Percentiles rank a stretch among this genome's conserved stretches.
Conservation (phyloP, 495 filamentous ascomycete species). For the Penicillium manginii region DNA sequence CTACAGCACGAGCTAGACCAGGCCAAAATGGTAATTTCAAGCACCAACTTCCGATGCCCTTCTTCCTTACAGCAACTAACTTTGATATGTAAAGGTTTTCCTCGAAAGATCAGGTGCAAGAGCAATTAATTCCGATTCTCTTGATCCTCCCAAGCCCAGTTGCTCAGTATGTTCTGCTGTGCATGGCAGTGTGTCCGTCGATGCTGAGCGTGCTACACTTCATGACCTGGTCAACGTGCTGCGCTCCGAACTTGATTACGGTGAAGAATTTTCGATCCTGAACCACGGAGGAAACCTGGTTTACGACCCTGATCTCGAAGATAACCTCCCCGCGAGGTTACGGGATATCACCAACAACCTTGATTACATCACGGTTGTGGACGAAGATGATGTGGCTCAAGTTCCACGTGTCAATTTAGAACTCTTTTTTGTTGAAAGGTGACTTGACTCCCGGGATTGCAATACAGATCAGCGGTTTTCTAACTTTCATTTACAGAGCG, state of each 20-base stretch:
- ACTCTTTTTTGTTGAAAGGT: conserved; percentile 58
- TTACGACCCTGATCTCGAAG: conserved; percentile 87
- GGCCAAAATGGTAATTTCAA: conserved; percentile 55
- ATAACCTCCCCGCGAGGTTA: conserved; percentile 82
- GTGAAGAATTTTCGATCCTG: conserved; percentile 78
- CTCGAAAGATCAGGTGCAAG: conserved; percentile 71
- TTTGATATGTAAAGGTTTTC: conserved; percentile 62
- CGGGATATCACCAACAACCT: conserved; percentile 71
- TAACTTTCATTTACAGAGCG: conserved; percentile 22
- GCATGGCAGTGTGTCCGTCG: conserved; percentile 65
- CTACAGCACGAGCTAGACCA: conserved; percentile 70
- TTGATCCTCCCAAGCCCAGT: conserved; percentile 75
- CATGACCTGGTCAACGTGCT: conserved; percentile 81
- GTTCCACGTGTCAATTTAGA: conserved; percentile 81
- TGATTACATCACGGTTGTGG: conserved; percentile 78
- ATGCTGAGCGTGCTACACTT: conserved; percentile 75
- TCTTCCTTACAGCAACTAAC: conserved; percentile 11
- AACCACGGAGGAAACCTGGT: conserved; percentile 54
- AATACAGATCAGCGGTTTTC: neutral
- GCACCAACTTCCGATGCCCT: neutral
- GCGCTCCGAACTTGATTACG: conserved; percentile 71
- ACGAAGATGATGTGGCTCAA: conserved; percentile 89
- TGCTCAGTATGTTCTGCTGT: conserved; percentile 83
- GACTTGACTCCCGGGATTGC: conserved; percentile 1
- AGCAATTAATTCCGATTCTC: conserved; percentile 73